phyloP scores from a whole-genome alignment of 164 flowering plant species.

The Annona squamosa region DNA sequence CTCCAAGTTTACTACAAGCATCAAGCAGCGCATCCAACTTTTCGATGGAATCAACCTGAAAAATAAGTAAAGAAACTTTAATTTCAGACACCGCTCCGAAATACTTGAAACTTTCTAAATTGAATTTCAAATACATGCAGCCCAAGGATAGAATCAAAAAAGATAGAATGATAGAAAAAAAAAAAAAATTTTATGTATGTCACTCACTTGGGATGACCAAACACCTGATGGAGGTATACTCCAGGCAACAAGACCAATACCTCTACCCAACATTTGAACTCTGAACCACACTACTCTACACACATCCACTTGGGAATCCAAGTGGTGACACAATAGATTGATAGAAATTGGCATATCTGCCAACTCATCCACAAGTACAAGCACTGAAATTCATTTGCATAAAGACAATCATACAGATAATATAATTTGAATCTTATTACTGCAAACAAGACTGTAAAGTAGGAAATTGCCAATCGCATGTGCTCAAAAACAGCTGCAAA shows the following conservation, averaged over 20 bases:
- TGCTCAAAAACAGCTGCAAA: background rate
- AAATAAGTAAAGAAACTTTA: background rate
- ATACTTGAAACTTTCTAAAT: background rate
- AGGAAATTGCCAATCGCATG: background rate
- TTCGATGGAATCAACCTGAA: constrained; percentile 67
- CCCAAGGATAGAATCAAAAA: background rate
- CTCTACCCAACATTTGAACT: no score
- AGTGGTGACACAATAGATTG: background rate
- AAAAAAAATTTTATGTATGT: no score
- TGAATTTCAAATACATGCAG: background rate
- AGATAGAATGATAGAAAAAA: no score
- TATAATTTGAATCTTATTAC: background rate
- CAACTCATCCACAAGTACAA: background rate
- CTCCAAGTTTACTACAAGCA: constrained; percentile 56
- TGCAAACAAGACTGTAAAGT: background rate
- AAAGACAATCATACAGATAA: background rate
- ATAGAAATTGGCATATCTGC: background rate
- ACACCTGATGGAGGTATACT: no score
- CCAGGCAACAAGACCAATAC: no score
- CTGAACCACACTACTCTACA: no score
- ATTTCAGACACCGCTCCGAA: background rate
- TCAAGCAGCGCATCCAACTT: constrained; percentile 59
- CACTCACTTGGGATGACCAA: no score
- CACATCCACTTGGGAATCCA: no score
- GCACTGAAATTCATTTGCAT: background rate